Base-by-base conservation (phyloP, 371 early-diverging fungal genomes). In the Phascolomyces articulosus region DNA sequence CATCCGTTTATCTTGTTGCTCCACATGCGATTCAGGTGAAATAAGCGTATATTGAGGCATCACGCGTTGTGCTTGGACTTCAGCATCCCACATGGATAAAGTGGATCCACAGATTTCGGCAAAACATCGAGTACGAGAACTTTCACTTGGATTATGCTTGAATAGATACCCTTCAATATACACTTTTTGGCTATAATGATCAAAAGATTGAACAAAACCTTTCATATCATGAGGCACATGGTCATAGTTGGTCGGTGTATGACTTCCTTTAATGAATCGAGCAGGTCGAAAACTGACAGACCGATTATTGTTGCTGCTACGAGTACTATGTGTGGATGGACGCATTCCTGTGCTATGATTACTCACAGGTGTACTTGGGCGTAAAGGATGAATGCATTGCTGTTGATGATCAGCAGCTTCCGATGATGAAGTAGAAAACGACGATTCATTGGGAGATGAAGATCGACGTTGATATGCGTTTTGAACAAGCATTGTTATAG, bases 41-140 rank as follows among this genome's bases (percentile, higher is more conserved):
- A 92, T 84, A 65, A 88, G 87, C 65, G 87, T 78, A 65, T 84
- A 90, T 41, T 83, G 85, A 47, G 91, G 90, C 70, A 84, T 86
- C 58, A 88, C 74, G 15, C 69, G 75, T 0, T 73, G 61, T 40
- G 72, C 60, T 41, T 72, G 70, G 16, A 70, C 51, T 55, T 72
- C 73, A 8, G 82, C 77, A 55, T 83, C 81, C 90, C 90, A 91
- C 24, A 92, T 78, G 23, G 83, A 78, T 18, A 92, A 67, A 9
- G 80, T 75, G 4, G 91, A 78, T 1, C 93, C 93, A 55, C 77
- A 79, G 34, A 90, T 61, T 75, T 91, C 91, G 2, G 85, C 89
- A 74, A 90, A 92, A 77, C 85, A 89, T 47, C 83, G 79, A 47
- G 84, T 85, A 77, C 90, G 86, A 29, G 79, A 66, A 54, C 80